A percentile compares a stretch with the other conserved stretches of the same genome.
phyloP scores from a whole-genome alignment of 805 yeast genomes.

The Wickerhamiella lipophila region DNA sequence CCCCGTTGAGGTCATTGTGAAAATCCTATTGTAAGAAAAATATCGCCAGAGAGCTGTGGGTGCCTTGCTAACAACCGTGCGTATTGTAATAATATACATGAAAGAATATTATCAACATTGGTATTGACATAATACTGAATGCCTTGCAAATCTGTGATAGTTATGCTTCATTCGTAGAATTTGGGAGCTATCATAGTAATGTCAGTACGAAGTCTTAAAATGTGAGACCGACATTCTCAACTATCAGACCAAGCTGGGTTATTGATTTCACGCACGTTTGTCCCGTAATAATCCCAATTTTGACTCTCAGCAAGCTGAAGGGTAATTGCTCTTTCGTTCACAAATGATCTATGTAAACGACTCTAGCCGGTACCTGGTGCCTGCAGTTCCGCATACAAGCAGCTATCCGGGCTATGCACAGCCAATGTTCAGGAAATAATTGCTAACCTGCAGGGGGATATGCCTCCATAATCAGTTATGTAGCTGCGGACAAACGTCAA shows the following conservation, averaged over 20 bases:
- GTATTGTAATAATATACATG: not conserved
- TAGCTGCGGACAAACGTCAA: not conserved
- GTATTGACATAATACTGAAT: too few relatives aligned
- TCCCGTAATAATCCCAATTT: not conserved
- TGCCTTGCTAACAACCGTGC: not conserved
- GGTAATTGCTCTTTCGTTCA: too few relatives aligned
- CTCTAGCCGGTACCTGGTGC: not conserved
- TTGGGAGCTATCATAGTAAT: not conserved
- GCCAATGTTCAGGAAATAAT: not conserved
- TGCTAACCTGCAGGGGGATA: not conserved
- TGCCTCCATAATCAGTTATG: not conserved
- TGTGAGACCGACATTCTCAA: not conserved
- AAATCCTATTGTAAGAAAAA: not conserved
- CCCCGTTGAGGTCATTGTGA: not conserved
- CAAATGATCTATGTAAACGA: not conserved
- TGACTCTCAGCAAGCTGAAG: not conserved
- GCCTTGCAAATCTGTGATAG: too few relatives aligned
- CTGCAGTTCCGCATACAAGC: slow-evolving; percentile 3
- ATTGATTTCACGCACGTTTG: not conserved
- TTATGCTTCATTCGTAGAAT: not conserved
- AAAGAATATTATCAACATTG: not conserved
- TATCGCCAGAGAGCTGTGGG: not conserved
- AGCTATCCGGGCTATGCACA: slow-evolving; percentile 1
- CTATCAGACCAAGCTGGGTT: not conserved
- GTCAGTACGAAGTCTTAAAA: slow-evolving; percentile 1